A percentile compares a stretch with the other conserved stretches of the same genome.
These are phyloP conservation scores for Aspergillus panamensis DNA, from an alignment of 495 filamentous ascomycete genomes.

Conservation along the genomic window DNA sequence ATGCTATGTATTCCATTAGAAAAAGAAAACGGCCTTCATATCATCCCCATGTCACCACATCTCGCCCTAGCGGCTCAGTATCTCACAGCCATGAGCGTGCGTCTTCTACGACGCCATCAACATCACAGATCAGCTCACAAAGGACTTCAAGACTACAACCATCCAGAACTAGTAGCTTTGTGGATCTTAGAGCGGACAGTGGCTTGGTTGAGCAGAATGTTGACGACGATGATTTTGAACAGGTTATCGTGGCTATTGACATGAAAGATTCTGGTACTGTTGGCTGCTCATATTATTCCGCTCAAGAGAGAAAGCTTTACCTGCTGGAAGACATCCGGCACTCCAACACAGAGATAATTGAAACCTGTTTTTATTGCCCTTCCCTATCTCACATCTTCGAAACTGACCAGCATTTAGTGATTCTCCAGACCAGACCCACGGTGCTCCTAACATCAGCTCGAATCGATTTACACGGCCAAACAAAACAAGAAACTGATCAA, in stretches of 20 bases:
- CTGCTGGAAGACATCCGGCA: conserved; percentile 77
- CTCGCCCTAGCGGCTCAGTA: conserved; percentile 16
- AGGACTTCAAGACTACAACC: background rate
- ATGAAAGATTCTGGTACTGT: conserved; percentile 66
- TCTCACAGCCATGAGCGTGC: conserved; percentile 1
- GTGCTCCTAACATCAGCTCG: conserved; percentile 70
- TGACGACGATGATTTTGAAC: conserved; percentile 59
- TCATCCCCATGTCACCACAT: conserved; percentile 8
- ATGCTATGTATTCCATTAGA: conserved; percentile 19
- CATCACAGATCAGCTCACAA: conserved; percentile 5
- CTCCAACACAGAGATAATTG: conserved; percentile 65
- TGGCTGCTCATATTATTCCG: conserved; percentile 85
- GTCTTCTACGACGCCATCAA: background rate
- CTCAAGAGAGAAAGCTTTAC: conserved; percentile 68
- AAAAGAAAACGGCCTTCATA: conserved; percentile 25
- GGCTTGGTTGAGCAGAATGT: background rate
- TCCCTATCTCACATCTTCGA: background rate
- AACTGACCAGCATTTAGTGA: conserved; percentile 46
- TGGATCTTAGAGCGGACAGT: background rate
- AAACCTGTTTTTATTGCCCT: conserved; percentile 53
- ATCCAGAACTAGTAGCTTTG: conserved; percentile 1
- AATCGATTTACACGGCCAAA: conserved; percentile 39
- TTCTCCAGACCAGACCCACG: conserved; percentile 75
- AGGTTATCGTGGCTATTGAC: conserved; percentile 84
- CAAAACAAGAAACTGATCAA: conserved; percentile 27